Evolutionary conservation across 179 eudicot species (phyloP).

Genomic region (Beta macrorhiza): DNA sequence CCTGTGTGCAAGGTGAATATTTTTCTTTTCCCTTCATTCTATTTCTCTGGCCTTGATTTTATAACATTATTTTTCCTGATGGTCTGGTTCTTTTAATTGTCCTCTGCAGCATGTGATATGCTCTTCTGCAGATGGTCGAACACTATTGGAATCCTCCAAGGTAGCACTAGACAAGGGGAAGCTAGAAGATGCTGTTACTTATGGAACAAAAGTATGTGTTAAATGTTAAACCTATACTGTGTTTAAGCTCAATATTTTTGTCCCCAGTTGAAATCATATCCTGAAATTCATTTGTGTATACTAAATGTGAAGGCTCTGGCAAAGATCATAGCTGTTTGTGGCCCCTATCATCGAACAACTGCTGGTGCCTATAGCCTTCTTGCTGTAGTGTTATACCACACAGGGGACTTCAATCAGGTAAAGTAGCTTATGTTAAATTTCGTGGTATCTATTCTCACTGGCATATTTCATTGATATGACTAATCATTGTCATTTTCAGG

Average conservation of each 20-base stretch:
- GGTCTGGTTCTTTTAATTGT: conserved; percentile 13
- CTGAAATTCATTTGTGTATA: conserved; percentile 10
- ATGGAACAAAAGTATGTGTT: conserved; percentile 72
- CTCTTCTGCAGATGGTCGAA: conserved; percentile 94
- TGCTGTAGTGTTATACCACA: conserved; percentile 95
- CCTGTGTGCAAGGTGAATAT: conserved; percentile 81
- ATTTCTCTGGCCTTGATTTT: background rate
- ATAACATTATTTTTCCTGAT: background rate
- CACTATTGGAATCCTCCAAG: conserved; percentile 84
- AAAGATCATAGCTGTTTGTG: conserved; percentile 95
- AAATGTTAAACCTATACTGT: background rate
- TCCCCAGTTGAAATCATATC: background rate
- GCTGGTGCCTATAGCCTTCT: conserved; percentile 97
- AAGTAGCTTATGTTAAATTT: background rate
- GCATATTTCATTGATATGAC: background rate
- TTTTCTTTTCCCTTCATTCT: conserved; percentile 17
- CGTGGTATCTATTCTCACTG: background rate
- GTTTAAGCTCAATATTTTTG: background rate
- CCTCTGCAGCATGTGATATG: conserved; percentile 78
- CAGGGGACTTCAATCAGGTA: conserved; percentile 99
- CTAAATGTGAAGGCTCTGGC: conserved; percentile 73
- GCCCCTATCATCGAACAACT: conserved; percentile 91
- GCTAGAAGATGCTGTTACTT: conserved; percentile 91
- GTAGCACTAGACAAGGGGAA: conserved; percentile 98
- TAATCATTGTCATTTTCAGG: conserved; percentile 46